A percentile compares a stretch with the other conserved stretches of the same genome.
phyloP scores from a whole-genome alignment of 139 green algal species.

The Coelastrella sp. region DNA sequence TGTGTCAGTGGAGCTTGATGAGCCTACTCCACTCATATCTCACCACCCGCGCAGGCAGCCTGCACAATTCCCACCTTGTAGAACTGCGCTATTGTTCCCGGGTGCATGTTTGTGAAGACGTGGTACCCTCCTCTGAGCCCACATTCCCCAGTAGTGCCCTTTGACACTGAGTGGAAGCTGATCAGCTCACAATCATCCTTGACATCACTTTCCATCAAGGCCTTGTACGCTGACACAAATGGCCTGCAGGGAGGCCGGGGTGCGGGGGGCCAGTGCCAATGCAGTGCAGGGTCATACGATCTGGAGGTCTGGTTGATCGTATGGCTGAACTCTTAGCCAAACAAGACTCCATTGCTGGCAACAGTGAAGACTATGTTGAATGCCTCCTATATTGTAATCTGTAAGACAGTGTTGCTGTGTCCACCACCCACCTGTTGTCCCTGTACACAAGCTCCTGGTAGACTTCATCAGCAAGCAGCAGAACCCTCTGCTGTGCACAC shows the following conservation, averaged over 20 bases:
- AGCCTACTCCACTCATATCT: no score
- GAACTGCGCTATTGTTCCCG: slow-evolving; percentile 76
- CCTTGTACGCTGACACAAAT: slow-evolving; percentile 90
- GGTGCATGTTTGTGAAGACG: slow-evolving; percentile 88
- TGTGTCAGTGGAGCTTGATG: no score
- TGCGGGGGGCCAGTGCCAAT: no score
- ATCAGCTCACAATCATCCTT: slow-evolving; percentile 77
- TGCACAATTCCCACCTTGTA: slow-evolving; percentile 88
- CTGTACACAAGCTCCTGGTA: slow-evolving; percentile 95
- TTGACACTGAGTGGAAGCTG: slow-evolving; percentile 85
- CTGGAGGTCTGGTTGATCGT: no score
- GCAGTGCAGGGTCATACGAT: no score
- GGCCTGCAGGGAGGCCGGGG: slow-evolving; percentile 61
- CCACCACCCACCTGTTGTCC: slow-evolving; percentile 45
- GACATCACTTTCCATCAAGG: slow-evolving; percentile 81
- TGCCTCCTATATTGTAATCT: no score
- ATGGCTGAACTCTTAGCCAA: no score
- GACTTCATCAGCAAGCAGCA: slow-evolving; percentile 93
- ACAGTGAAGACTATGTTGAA: no score
- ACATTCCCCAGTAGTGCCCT: slow-evolving; percentile 86
- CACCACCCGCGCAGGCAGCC: no score
- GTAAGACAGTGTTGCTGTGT: no score
- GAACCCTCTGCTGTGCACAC: slow-evolving; percentile 59
- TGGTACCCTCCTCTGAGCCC: slow-evolving; percentile 86
- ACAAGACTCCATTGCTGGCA: no score